These are phyloP conservation scores for Lactuca saligna DNA, from an alignment of 129 eudicot species.

Conservation along the genomic window DNA sequence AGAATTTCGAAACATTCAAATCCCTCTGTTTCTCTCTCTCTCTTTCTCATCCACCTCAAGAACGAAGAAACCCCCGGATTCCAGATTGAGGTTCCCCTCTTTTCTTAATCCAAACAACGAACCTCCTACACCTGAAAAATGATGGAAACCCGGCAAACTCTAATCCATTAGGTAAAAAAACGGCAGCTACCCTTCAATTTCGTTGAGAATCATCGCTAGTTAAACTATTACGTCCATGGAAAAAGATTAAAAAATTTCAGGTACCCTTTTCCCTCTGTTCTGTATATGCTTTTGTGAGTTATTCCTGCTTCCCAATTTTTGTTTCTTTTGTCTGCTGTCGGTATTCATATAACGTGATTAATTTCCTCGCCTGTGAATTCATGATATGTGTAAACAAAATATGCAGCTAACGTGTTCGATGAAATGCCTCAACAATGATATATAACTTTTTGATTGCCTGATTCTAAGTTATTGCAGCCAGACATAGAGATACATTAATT, in stretches of 20 bases:
- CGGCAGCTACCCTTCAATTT: background rate
- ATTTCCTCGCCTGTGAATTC: background rate
- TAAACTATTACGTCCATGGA: background rate
- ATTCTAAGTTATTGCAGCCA: slow-evolving; percentile 10
- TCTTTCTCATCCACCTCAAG: slow-evolving; percentile 8
- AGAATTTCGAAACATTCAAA: slow-evolving; percentile 13
- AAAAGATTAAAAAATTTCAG: slow-evolving; percentile 15
- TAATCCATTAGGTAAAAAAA: background rate
- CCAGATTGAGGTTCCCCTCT: slow-evolving; percentile 15
- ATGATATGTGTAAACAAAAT: background rate
- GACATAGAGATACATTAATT: slow-evolving; percentile 17
- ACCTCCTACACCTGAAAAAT: slow-evolving; percentile 10
- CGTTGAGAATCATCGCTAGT: background rate
- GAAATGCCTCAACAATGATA: slow-evolving; percentile 17
- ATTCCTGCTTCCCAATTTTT: background rate
- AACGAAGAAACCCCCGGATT: slow-evolving; percentile 19
- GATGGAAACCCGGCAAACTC: slow-evolving; percentile 12
- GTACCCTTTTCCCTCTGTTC: background rate
- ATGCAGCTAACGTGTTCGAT: slow-evolving; percentile 12
- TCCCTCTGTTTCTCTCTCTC: background rate
- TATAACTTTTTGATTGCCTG: slow-evolving; percentile 8
- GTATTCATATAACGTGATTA: background rate
- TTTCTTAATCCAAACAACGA: slow-evolving; percentile 3
- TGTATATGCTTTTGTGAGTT: background rate
- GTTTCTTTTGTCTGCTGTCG: slow-evolving; percentile 3